Evolutionary conservation across 2,329 filamentous ascomycete genomes (phyloP), one percentile per base, ranked within the genome.

Genomic region (Talaromyces islandicus): DNA sequence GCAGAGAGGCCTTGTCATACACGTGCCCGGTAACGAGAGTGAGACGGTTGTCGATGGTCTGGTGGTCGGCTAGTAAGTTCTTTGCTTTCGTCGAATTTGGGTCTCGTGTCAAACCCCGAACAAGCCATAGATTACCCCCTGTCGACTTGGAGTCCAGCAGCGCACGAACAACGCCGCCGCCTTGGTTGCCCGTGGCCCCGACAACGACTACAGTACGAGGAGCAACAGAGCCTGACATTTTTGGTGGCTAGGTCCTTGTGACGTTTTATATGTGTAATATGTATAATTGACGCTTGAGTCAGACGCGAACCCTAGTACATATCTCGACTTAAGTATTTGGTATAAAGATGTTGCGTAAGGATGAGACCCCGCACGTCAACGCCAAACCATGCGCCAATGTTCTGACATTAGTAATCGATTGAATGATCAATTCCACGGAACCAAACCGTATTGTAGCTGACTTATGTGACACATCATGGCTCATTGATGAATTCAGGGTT

Each of bases 111-210:
- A 65, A 25, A n/a, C 54, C 64, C 7, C 61, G 65, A 35, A 66
- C 54, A 17, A 50, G 30, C 56, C 56, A 57, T 21, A 17, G 56
- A 35, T 43, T 35, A 12, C 56, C 25, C 17, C 32, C 17, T 10
- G 9, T 30, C 10, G 7, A 30, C 3, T 30, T 30, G 11, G 27
- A 17, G 12, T n/a, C 32, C 17, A 65, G 46, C 3, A 65, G 52
- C 19, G 63, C 63, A 7, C 32, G 55, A 38, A 65, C 38, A 2
- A 64, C 56, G 19, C 64, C 63, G 6, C 46, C 11, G 4, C 63
- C 64, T 64, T 65, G 64, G 19, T 59, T 60, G n/a, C 64, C 64
- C 11, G 62, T 65, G 19, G 64, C 62, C 7, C 61, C 61, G 19
- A 63, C 27, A 25, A 64, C 58, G 30, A 57, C 56, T 54, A 54